phyloP scores from a whole-genome alignment of 2,329 filamentous ascomycete genomes.

The Chaetothyriales sp. region DNA sequence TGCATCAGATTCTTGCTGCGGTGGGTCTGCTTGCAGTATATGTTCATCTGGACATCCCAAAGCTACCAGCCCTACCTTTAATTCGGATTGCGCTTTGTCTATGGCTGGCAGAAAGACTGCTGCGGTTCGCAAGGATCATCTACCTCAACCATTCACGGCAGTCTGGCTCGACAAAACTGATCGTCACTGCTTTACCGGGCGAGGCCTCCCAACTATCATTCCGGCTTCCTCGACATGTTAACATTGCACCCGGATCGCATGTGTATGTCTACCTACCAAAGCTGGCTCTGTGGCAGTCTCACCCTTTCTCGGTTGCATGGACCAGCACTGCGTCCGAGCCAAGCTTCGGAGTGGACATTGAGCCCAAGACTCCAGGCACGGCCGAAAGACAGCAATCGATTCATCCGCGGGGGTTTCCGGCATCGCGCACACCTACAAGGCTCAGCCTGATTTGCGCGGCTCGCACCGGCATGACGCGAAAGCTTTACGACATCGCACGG shows the following conservation, averaged over 20 bases:
- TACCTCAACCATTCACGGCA: slow-evolving; percentile 38
- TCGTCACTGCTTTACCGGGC: slow-evolving; percentile 43
- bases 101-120: slow-evolving; percentile 30
- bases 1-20: slow-evolving; percentile 32
- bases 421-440: slow-evolving; percentile 19
- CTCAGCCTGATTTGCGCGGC: slow-evolving; percentile 45
- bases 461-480: slow-evolving; percentile 48
- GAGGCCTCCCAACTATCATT: slow-evolving; percentile 48
- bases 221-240: slow-evolving; percentile 39
- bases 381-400: slow-evolving; percentile 14
- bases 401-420: neutral
- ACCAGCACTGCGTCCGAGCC: slow-evolving; percentile 21
- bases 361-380: slow-evolving; percentile 7
- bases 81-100: slow-evolving; percentile 23
- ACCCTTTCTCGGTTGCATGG: slow-evolving; percentile 36
- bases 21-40: slow-evolving; percentile 31
- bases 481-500: slow-evolving; percentile 42
- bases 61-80: slow-evolving; percentile 28
- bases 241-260: slow-evolving; percentile 41
- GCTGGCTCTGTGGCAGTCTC: slow-evolving; percentile 33
- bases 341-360: slow-evolving; percentile 8
- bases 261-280: slow-evolving; percentile 46
- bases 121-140: slow-evolving; percentile 34
- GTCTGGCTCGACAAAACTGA: slow-evolving; percentile 35
- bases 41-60: slow-evolving; percentile 28